These are phyloP conservation scores for Parathielavia hyrcaniae DNA, from an alignment of 495 filamentous ascomycete species.

Conservation along the genomic window DNA sequence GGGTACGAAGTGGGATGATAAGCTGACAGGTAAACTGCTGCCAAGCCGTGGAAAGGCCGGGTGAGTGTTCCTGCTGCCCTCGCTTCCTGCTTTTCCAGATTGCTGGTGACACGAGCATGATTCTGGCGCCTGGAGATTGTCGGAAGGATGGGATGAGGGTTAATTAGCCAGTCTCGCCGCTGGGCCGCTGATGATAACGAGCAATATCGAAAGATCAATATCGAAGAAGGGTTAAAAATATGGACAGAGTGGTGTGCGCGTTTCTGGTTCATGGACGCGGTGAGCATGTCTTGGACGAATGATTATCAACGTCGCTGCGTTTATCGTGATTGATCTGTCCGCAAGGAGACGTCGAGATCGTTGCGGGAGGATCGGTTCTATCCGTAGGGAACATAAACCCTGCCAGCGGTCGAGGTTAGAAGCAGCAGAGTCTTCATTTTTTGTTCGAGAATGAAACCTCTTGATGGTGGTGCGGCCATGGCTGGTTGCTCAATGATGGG, in stretches of 20 bases:
- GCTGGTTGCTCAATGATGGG: too few relatives aligned
- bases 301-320: not conserved
- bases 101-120: not conserved
- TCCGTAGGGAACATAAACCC: too few relatives aligned
- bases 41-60: slow-evolving; percentile 8
- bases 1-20: slow-evolving; percentile 6
- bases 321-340: slow-evolving; percentile 19
- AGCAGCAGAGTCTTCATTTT: too few relatives aligned
- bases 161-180: slow-evolving; percentile 4
- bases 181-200: not conserved
- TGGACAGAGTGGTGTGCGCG: slow-evolving; percentile 13
- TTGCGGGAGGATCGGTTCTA: too few relatives aligned
- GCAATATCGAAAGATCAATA: slow-evolving; percentile 1
- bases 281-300: slow-evolving; percentile 5
- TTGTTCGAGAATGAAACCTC: too few relatives aligned
- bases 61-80: not conserved
- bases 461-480: too few relatives aligned
- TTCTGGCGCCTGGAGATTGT: not conserved
- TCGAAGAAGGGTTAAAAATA: slow-evolving; percentile 19
- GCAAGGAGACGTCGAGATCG: not conserved
- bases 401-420: too few relatives aligned
- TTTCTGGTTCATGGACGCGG: slow-evolving; percentile 9
- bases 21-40: slow-evolving; percentile 9
- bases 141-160: slow-evolving; percentile 7
- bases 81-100: not conserved